Evolutionary conservation across 331 rosid genomes (phyloP), one percentile per base, ranked within the genome.

Genomic region (Phaseolus coccineus): DNA sequence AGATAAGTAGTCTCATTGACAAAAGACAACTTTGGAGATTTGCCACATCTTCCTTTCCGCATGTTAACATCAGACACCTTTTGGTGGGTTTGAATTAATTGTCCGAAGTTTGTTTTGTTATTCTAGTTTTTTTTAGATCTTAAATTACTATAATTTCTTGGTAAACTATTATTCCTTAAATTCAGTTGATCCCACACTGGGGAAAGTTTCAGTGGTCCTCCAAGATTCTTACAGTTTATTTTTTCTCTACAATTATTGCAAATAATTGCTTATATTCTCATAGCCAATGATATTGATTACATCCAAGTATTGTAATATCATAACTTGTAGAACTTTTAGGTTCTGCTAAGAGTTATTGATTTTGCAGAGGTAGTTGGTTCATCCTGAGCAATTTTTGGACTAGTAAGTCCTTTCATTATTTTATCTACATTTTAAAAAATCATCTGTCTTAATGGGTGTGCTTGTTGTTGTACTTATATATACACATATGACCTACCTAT

Each of bases 371-470:
- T 97, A 57, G 91, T 92, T 42, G 98, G 98, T 82, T 97, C 97
- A n/a, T 94, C 98, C 22, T 97, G 97, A 64, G 98, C 98, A 56
- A 88, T 92, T 78, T 94, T 94, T 71, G 98, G 98, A 84, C 85
- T 94, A 64, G 98, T 94, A 85, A 86, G 96, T 88, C 57, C 55
- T 73, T 76, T 67, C 25, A 31, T 51, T 9, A 52, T 35, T 39
- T 51, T 44, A 25, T 64, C 47, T 63, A 64, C 19, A 65, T 64
- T 55, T 5, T 2, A 33, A 65, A 24, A 40, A 19, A 19, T 37
- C 63, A 24, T 70, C 53, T 58, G 28, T 68, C 57, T 25, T 33
- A 70, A 28, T 37, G 31, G 70, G 50, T 37, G 15, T 64, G 50
- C 5, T 37, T 64, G 8, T 35, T 19, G 27, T 4, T 35, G 16